Percentiles rank a stretch among this genome's conserved stretches.
These are phyloP conservation scores for Podaxis sp. DNA, from an alignment of 768 basidiomycete species.

Conservation along the genomic window DNA sequence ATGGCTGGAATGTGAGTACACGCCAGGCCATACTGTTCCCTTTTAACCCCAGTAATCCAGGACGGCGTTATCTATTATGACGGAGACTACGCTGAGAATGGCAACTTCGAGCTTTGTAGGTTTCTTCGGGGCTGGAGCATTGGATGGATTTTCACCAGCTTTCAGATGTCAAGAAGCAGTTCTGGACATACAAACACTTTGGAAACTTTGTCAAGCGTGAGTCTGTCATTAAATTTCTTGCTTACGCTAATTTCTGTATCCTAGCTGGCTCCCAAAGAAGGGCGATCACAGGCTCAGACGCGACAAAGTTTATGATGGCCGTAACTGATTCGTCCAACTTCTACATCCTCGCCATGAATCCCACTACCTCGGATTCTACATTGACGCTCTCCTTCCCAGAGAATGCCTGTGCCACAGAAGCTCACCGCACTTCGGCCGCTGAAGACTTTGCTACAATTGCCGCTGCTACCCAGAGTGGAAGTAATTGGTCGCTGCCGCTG, in stretches of 20 bases:
- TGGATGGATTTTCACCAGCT: not conserved
- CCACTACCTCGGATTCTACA: slow-evolving; percentile 22
- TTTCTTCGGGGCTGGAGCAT: not conserved
- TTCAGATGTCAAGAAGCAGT: slow-evolving; percentile 33
- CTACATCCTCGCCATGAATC: slow-evolving; percentile 31
- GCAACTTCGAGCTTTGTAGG: slow-evolving; percentile 33
- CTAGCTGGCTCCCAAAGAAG: slow-evolving; percentile 33
- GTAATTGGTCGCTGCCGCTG: slow-evolving; percentile 24
- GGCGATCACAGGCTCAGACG: slow-evolving; percentile 27
- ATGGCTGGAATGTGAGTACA: slow-evolving; percentile 36
- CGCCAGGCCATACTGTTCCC: not conserved
- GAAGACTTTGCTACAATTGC: slow-evolving; percentile 30
- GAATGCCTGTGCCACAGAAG: slow-evolving; percentile 23
- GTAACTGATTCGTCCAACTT: slow-evolving; percentile 24
- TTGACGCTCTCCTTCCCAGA: slow-evolving; percentile 31
- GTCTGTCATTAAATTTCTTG: not conserved
- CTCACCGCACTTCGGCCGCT: slow-evolving; percentile 26
- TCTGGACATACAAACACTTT: slow-evolving; percentile 36
- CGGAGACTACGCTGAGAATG: slow-evolving; percentile 29
- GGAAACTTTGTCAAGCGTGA: slow-evolving; percentile 36
- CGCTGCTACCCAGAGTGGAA: slow-evolving; percentile 20
- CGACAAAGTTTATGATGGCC: slow-evolving; percentile 27
- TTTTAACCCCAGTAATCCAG: slow-evolving; percentile 11
- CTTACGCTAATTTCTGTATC: not conserved
- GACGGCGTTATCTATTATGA: slow-evolving; percentile 40